These are phyloP conservation scores for Imleria badia DNA, from an alignment of 768 basidiomycete genomes.

Conservation along the genomic window DNA sequence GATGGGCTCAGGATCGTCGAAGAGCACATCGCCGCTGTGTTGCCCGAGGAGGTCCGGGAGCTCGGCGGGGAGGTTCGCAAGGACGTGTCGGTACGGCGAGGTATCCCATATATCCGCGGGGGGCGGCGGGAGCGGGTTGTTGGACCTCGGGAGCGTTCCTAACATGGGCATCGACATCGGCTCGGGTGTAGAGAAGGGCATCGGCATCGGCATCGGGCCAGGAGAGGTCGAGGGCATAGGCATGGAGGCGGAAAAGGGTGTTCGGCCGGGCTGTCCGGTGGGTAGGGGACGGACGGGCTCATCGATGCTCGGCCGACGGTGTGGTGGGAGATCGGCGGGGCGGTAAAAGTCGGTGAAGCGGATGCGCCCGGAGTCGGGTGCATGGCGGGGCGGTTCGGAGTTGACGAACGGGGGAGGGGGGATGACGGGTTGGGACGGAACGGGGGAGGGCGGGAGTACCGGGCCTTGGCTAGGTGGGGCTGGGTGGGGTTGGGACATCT, in stretches of 20 bases:
- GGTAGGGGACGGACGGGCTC: constrained; percentile 7
- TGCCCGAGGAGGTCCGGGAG: constrained; percentile 22
- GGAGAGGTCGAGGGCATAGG: neutral
- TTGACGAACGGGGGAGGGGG: constrained; percentile 20
- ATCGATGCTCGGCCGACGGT: neutral
- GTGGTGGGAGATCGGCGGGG: constrained; percentile 10
- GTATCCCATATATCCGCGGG: constrained; percentile 60
- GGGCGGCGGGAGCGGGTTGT: constrained; percentile 64
- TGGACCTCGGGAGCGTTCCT: neutral
- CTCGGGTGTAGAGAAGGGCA: neutral
- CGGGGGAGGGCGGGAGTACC: constrained; percentile 19
- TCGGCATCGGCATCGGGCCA: constrained; percentile 5
- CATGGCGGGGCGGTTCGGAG: constrained; percentile 6
- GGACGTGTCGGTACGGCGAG: constrained; percentile 55
- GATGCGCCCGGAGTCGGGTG: constrained; percentile 15
- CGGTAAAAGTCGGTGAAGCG: constrained; percentile 33
- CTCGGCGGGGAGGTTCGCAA: constrained; percentile 49
- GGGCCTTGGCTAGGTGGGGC: neutral
- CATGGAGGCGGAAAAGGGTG: constrained; percentile 8
- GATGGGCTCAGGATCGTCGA: constrained; percentile 13
- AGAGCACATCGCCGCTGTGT: neutral
- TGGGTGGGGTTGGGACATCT: constrained; percentile 21
- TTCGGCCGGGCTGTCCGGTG: constrained; percentile 10
- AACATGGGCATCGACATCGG: constrained; percentile 1
- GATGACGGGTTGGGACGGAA: constrained; percentile 14